Conservation (phyloP, 169 alveolate species). For the Sarcocystis neurona region DNA sequence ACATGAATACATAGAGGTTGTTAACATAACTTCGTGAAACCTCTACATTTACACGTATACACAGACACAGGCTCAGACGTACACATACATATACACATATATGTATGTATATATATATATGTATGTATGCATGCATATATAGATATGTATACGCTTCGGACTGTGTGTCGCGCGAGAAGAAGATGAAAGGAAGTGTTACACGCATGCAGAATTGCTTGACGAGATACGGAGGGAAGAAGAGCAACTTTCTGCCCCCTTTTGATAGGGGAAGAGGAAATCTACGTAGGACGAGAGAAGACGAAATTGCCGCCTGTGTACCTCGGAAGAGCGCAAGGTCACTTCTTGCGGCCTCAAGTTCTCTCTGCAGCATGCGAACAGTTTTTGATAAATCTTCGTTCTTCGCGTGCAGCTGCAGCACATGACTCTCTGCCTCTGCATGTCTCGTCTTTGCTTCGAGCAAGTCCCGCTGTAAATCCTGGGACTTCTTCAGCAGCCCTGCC, state of each 20-base stretch:
- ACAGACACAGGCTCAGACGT: background rate
- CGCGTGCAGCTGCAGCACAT: conserved; percentile 31
- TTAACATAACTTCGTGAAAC: no score
- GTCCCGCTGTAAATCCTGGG: conserved; percentile 31
- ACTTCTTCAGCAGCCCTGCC: conserved; percentile 13
- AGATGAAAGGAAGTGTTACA: no score
- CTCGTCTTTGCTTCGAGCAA: background rate
- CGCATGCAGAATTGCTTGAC: no score
- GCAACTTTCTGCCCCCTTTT: no score
- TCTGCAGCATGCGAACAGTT: background rate
- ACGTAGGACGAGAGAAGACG: no score
- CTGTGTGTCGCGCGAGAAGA: background rate
- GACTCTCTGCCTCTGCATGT: background rate
- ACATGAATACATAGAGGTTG: no score
- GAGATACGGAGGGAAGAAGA: no score
- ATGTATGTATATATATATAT: background rate
- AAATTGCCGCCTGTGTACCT: no score
- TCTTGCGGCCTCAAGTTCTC: background rate
- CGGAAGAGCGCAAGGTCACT: background rate
- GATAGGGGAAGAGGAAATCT: background rate
- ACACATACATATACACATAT: background rate
- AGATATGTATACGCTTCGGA: background rate
- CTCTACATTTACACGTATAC: background rate
- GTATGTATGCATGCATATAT: background rate
- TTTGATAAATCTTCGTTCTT: background rate